Conservation (phyloP, 164 flowering plant species). For the Santalum album region DNA sequence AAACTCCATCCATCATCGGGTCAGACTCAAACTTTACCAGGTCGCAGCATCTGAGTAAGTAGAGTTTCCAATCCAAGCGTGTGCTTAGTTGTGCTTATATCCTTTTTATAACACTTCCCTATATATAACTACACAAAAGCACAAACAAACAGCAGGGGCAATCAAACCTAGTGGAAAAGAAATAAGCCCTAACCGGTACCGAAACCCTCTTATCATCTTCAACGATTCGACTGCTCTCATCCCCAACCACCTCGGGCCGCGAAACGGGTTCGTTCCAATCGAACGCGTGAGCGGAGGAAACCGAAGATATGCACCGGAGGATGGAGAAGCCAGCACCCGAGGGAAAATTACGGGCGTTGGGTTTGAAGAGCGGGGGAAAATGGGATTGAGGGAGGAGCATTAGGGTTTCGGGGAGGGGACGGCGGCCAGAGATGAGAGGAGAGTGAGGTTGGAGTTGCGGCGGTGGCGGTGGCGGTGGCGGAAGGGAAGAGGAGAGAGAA, state of each 20-base stretch:
- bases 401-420: slow-evolving; percentile 13
- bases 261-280: slow-evolving; percentile 42
- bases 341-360: neutral
- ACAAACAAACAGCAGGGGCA: slow-evolving; percentile 4
- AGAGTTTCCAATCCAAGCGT: too few relatives aligned
- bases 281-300: slow-evolving; percentile 15
- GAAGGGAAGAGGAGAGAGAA: neutral
- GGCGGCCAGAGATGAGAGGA: neutral
- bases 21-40: too few relatives aligned
- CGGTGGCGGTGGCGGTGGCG: neutral
- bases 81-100: too few relatives aligned
- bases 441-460: neutral
- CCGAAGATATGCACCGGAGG: slow-evolving; percentile 24
- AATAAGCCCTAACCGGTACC: slow-evolving; percentile 76
- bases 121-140: neutral
- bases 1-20: too few relatives aligned
- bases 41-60: too few relatives aligned
- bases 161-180: slow-evolving; percentile 75
- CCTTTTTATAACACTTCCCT: neutral
- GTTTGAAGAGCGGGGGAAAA: neutral
- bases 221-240: neutral
- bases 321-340: neutral
- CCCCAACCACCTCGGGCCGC: slow-evolving; percentile 27
- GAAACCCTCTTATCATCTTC: slow-evolving; percentile 25
- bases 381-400: neutral